Base-by-base conservation (phyloP, 805 yeast genomes). In the Ogataea degrootiae region DNA sequence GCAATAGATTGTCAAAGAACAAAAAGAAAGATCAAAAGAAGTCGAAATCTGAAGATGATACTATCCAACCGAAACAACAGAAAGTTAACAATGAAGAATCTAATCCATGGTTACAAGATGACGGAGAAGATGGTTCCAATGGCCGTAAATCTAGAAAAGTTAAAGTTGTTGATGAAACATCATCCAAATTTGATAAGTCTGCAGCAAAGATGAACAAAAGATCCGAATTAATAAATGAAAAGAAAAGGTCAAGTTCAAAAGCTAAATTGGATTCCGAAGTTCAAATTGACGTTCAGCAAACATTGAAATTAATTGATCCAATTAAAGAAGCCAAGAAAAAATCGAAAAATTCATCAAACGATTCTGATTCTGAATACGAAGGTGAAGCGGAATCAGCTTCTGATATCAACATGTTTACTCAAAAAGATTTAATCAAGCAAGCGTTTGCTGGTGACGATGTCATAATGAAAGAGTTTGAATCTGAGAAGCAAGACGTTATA, bases 361-460 rank as follows among this genome's bases (percentile, higher is more conserved):
- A 58, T n/a, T 69, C 61, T 6, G 70, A 64, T 39, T 60, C 62
- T 14, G 80, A 69, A 26, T 54, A 48, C 34, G 72, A 69, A 46
- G 73, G 67, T n/a, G 75, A 70, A n/a, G 80, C 69, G 3, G 75
- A 68, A 15, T 77, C 69, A 16, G 69, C 62, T 7, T 67, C 63
- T 1, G 74, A 72, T 37, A 63, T 69, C 33, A 72, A 70, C 49
- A 74, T 79, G 77, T 87, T 90, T 71, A 79, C 80, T 56, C 96
- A 90, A 61, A 81, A 82, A 54, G 91, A 88, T 45, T 73, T 94
- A 40, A 85, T 94, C 51, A 80, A 84, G 51, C 85, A 90, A 62
- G 99, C 98, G 0, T 94, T 94, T 74, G 97, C 97, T 4, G 98
- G 98, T 26, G 99, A 94, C 69, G 94, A 94, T 63, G 96, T 92